phyloP scores from a whole-genome alignment of 225 moss, liverwort and hornwort species.

The Sphagnum tenellum region DNA sequence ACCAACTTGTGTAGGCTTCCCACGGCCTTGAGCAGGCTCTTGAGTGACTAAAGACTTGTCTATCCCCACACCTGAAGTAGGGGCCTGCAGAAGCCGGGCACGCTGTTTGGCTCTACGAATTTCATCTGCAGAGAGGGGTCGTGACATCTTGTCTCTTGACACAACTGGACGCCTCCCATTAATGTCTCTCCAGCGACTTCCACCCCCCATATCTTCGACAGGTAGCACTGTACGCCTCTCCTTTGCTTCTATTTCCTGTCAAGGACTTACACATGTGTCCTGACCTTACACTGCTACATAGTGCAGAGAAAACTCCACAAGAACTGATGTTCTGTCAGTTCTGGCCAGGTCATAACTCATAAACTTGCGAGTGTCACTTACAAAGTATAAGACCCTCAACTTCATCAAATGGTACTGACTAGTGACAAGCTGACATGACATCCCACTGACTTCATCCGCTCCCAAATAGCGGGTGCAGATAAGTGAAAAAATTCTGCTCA shows the following conservation, averaged over 20 bases:
- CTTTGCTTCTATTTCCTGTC: constrained; percentile 41
- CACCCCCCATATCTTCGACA: constrained; percentile 56
- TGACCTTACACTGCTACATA: too few relatives aligned
- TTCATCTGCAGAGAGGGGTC: constrained; percentile 94
- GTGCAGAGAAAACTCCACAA: too few relatives aligned
- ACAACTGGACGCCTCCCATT: constrained; percentile 35
- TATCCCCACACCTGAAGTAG: constrained; percentile 27
- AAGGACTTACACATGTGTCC: neutral
- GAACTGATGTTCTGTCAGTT: too few relatives aligned
- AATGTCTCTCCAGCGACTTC: constrained; percentile 42
- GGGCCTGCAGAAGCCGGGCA: constrained; percentile 74
- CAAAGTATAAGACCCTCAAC: too few relatives aligned
- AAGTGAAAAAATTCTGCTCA: too few relatives aligned
- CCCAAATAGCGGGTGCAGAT: too few relatives aligned
- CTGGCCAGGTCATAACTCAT: too few relatives aligned
- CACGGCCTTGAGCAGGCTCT: constrained; percentile 29
- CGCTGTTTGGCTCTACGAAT: constrained; percentile 90
- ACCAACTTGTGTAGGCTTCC: constrained; percentile 47
- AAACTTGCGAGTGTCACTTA: too few relatives aligned
- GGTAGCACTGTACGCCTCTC: constrained; percentile 62
- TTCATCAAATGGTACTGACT: too few relatives aligned
- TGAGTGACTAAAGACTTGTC: constrained; percentile 20
- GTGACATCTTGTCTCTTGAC: constrained; percentile 59
- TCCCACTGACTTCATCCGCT: too few relatives aligned
- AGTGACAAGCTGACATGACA: too few relatives aligned